A percentile compares a stretch with the other conserved stretches of the same genome.
phyloP scores from a whole-genome alignment of 176 grass and related monocot species.

The Oryza longistaminata region DNA sequence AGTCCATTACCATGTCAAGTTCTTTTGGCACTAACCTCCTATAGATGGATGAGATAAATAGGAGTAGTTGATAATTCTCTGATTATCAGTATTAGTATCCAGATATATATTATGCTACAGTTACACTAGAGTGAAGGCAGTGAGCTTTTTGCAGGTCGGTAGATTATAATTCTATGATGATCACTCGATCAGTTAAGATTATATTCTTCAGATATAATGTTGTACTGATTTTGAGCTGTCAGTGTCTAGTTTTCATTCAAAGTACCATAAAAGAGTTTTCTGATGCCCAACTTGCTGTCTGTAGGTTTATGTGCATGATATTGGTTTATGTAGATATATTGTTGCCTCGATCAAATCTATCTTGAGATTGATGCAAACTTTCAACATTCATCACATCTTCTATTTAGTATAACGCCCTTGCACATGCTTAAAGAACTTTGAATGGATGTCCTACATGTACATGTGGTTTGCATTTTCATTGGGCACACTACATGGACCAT shows the following conservation, averaged over 20 bases:
- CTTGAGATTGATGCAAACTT: not conserved
- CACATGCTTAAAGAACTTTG: not conserved
- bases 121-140: not conserved
- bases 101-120: not conserved
- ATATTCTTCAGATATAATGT: not conserved
- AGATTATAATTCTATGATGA: not conserved
- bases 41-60: not conserved
- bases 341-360: not conserved
- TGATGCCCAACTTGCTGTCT: not conserved
- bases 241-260: not conserved
- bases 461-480: not conserved
- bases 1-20: not conserved
- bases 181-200: not conserved
- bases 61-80: not conserved
- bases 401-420: not conserved
- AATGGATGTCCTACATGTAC: not conserved
- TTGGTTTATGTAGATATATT: not conserved
- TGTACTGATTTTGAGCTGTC: not conserved
- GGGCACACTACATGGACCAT: not conserved
- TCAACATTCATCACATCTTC: not conserved
- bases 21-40: not conserved
- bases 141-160: not conserved
- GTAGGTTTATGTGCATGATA: not conserved
- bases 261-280: not conserved
- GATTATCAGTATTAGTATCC: not conserved